Conservation (phyloP, 2,329 filamentous ascomycete genomes). For the Exophiala calicioides region DNA sequence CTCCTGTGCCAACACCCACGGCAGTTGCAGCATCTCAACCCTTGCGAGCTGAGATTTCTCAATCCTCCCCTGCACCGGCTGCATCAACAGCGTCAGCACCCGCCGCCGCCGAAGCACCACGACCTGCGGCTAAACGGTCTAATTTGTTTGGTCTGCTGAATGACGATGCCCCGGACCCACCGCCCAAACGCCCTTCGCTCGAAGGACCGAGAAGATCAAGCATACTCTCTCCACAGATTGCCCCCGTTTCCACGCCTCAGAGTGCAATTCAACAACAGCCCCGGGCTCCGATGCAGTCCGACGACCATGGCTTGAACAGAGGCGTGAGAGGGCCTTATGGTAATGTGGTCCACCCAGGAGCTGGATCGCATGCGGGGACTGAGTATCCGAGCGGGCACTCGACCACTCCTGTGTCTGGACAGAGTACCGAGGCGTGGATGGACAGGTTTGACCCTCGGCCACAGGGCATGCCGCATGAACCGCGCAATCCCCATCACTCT, state of each 20-base stretch:
- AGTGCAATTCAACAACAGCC: slow-evolving; percentile 10
- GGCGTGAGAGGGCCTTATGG: slow-evolving; percentile 14
- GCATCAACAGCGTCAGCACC: slow-evolving; percentile 27
- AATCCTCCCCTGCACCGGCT: slow-evolving; percentile 17
- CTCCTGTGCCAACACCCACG: slow-evolving; percentile 13
- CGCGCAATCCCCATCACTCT: slow-evolving; percentile 27
- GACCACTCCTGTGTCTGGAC: slow-evolving; percentile 13
- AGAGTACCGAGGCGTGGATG: slow-evolving; percentile 28
- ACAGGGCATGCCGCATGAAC: slow-evolving; percentile 20
- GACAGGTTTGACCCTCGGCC: slow-evolving; percentile 29
- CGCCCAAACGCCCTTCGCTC: slow-evolving; percentile 47
- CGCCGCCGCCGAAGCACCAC: slow-evolving; percentile 33
- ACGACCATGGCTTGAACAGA: slow-evolving; percentile 12
- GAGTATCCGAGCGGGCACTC: slow-evolving; percentile 20
- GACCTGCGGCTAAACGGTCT: slow-evolving; percentile 47
- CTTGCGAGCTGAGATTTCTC: slow-evolving; percentile 17
- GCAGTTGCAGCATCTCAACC: slow-evolving; percentile 19
- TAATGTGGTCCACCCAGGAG: slow-evolving; percentile 9
- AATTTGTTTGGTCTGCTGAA: slow-evolving; percentile 54
- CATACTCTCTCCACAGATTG: slow-evolving; percentile 26
- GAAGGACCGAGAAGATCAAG: slow-evolving; percentile 33
- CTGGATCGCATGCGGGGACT: slow-evolving; percentile 10
- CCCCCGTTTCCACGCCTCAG: slow-evolving; percentile 5
- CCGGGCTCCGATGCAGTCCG: slow-evolving; percentile 10
- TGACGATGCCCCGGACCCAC: slow-evolving; percentile 50